Evolutionary conservation across 2,329 filamentous ascomycete species (phyloP), one percentile per base, ranked within the genome.

Genomic region (Blastomyces silverae): DNA sequence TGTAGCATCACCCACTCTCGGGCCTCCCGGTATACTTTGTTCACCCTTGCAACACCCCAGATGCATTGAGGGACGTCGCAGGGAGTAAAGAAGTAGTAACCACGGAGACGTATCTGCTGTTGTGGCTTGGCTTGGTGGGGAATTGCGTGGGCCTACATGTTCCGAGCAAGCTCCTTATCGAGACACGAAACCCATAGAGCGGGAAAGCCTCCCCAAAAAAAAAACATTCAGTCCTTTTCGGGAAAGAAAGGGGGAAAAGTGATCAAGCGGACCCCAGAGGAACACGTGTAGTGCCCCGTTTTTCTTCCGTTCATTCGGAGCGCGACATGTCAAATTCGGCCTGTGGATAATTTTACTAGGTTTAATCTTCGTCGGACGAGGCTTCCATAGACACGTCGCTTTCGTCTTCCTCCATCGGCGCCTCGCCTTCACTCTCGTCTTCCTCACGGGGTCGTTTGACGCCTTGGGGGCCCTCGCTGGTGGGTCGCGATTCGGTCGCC

Each of bases 111-210:
- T 97, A 97, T 79, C 82, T 97, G 72, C 84, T 91, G 78, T 79
- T 91, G 64, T 97, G 93, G 92, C 82, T 97, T 67, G 92, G 92
- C n/a, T 79, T 96, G 65, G 85, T 96, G 56, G 93, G 92, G 66
- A 85, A 85, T 62, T 88, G 86, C 69, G 89, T 96, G 52, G 90
- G 91, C 65, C 81, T 97, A 69, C 87, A 86, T 82, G 80, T 95
- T 67, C 90, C 91, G 65, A 84, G 85, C 72, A 85, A 88, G 73
- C 84, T 93, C 63, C 75, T 79, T 67, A 68, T 57, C 52, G 53
- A 48, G 20, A 44, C 25, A 62, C n/a, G 28, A 62, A 31, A 37
- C 53, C 68, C 66, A 69, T 59, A 64, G 67, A 68, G 62, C 62
- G 64, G 65, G 50, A 65, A 65, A 64, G 66, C 66, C 66, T 46